These are phyloP conservation scores for Brassica napus DNA, from an alignment of 345 rosid genomes.

Conservation along the genomic window DNA sequence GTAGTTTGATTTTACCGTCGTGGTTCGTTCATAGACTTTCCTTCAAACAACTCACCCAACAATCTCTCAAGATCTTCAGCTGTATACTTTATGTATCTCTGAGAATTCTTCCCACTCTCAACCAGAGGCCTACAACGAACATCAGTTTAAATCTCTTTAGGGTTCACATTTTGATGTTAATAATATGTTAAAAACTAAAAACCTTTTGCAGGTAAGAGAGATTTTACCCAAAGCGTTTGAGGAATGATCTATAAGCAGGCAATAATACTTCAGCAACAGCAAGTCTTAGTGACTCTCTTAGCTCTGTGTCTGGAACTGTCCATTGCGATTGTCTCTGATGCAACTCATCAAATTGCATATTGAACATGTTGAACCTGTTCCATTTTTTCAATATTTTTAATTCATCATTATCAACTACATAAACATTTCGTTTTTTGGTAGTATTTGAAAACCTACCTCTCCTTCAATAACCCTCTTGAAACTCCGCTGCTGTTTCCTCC, in stretches of 20 bases:
- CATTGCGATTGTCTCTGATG: constrained; percentile 97
- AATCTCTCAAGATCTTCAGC: constrained; percentile 93
- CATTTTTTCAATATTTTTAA: background rate
- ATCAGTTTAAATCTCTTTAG: background rate
- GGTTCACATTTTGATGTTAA: background rate
- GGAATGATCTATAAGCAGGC: constrained; percentile 93
- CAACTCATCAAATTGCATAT: constrained; percentile 93
- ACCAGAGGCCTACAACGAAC: constrained; percentile 69
- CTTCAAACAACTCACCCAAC: constrained; percentile 95
- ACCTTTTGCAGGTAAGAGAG: background rate
- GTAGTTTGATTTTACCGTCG: constrained; percentile 48
- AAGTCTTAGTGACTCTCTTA: constrained; percentile 93
- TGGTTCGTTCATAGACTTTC: constrained; percentile 69
- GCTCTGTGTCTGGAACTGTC: constrained; percentile 96
- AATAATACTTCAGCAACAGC: constrained; percentile 97
- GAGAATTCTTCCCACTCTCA: constrained; percentile 81
- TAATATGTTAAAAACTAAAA: background rate
- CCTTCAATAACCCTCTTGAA: constrained; percentile 86
- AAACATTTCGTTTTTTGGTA: background rate
- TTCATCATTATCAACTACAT: background rate
- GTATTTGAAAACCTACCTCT: constrained; percentile 50
- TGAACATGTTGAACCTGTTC: constrained; percentile 87
- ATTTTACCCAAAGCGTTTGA: constrained; percentile 84
- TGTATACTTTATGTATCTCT: constrained; percentile 77
- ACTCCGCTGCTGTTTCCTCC: constrained; percentile 89